Base-by-base conservation (phyloP, 257 asterid species). In the Marsdenia floribunda region DNA sequence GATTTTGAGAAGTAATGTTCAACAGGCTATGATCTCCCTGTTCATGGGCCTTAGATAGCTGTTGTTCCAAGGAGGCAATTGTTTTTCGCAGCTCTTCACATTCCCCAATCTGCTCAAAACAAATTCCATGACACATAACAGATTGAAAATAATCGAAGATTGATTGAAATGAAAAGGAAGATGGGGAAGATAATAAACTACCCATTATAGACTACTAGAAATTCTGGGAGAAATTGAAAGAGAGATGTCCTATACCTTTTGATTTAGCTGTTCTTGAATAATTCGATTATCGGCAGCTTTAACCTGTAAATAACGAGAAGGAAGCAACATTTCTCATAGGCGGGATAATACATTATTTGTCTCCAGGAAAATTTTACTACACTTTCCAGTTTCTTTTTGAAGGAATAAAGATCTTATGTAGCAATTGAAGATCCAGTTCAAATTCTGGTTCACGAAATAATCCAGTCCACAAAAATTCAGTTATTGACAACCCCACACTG, bases 281-380 rank as follows among this genome's bases (percentile, higher is more conserved):
- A 95, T 80, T 71, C 99, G 86, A 80, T 92, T 92, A 78, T 95
- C 99, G 33, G 98, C 99, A 82, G 85, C 81, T 88, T 89, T 90
- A 77, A 95, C 99, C 99, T 95, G 85, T 75, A 77, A 87, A 83
- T 15, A 81, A 53, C 50, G 82, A 76, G 63, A 38, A 21, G 2
- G 60, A 53, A 75, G 74, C 66, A 75, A 70, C 73, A 35, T 6
- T 68, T 67, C 24, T 22, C 7, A 44, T 33, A 75, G 40, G 37
- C 22, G 47, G 71, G 64, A 49, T 26, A 44, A 68, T 53, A 53
- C 40, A 68, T 9, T 42, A 75, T 11, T 57, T 52, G 70, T 22
- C 22, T 5, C 8, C 37, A 5, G 52, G 63, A 55, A 53, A 77
- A 19, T 9, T 29, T 53, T 53, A 71, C 44, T n/a, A 11, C 4